A percentile compares a stretch with the other conserved stretches of the same genome.
phyloP scores from a whole-genome alignment of 768 basidiomycete species.

The Leccinum variicolor region DNA sequence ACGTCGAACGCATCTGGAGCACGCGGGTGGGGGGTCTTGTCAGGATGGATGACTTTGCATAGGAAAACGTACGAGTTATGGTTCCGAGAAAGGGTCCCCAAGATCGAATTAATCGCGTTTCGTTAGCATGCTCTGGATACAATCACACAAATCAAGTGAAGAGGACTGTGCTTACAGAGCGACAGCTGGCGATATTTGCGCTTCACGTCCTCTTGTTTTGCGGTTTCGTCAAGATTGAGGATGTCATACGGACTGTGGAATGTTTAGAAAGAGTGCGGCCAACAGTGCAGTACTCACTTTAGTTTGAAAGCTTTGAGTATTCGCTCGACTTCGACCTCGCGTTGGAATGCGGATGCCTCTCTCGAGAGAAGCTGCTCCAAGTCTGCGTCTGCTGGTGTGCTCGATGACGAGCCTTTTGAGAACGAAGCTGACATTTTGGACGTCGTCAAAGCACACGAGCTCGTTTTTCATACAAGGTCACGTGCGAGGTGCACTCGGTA shows the following conservation, averaged over 20 bases:
- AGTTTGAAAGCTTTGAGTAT: constrained; percentile 94
- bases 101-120: constrained; percentile 6
- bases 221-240: constrained; percentile 71
- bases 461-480: constrained; percentile 5
- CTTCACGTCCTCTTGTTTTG: constrained; percentile 81
- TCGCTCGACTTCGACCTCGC: constrained; percentile 86
- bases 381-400: constrained; percentile 42
- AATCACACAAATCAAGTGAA: neutral
- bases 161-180: constrained; percentile 56
- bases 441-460: neutral
- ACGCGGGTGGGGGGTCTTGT: constrained; percentile 87
- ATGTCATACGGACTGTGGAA: constrained; percentile 87
- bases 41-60: constrained; percentile 90
- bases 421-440: constrained; percentile 18
- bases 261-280: neutral
- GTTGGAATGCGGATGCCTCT: constrained; percentile 82
- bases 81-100: neutral
- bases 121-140: constrained; percentile 21
- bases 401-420: constrained; percentile 9
- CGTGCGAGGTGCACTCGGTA: constrained; percentile 7
- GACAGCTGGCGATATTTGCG: constrained; percentile 84
- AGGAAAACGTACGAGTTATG: constrained; percentile 39
- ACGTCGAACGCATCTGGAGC: constrained; percentile 93
- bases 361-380: constrained; percentile 77
- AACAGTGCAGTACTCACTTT: constrained; percentile 55